These are phyloP conservation scores for Aspergillus novoparasiticus DNA, from an alignment of 2,329 filamentous ascomycete genomes.

Conservation along the genomic window DNA sequence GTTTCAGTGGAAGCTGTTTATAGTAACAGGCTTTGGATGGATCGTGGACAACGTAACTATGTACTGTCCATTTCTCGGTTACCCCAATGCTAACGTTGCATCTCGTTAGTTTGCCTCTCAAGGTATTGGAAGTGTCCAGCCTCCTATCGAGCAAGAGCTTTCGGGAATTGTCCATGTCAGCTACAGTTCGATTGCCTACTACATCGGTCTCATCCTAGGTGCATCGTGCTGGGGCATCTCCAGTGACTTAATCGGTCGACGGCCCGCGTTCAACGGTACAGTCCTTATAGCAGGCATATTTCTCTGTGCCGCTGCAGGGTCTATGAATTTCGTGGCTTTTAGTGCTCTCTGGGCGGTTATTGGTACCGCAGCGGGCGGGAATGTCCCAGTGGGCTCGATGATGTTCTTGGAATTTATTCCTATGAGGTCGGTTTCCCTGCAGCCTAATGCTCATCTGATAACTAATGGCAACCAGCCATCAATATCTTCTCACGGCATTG, in stretches of 20 bases:
- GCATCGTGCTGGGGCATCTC: background rate
- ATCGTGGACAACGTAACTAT: background rate
- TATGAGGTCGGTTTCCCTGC: background rate
- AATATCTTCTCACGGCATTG: background rate
- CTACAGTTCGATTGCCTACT: background rate
- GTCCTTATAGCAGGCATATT: background rate
- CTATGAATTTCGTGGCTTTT: conserved; percentile 17
- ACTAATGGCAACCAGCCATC: background rate
- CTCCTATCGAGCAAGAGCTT: background rate
- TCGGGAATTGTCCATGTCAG: background rate
- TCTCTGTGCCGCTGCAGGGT: background rate
- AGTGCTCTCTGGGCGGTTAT: conserved; percentile 33
- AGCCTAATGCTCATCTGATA: background rate
- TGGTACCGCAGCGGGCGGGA: conserved; percentile 31
- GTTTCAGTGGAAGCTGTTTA: background rate
- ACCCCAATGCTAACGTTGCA: background rate
- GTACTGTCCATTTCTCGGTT: fast-evolving
- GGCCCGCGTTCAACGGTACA: background rate
- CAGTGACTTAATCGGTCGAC: background rate
- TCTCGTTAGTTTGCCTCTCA: background rate
- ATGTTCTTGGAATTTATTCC: conserved; percentile 32
- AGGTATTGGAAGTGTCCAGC: background rate
- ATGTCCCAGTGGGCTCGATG: conserved; percentile 31
- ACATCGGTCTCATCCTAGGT: background rate
- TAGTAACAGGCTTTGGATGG: background rate